Conservation (phyloP, 2,329 filamentous ascomycete species). For the Aureobasidium pullulans region DNA sequence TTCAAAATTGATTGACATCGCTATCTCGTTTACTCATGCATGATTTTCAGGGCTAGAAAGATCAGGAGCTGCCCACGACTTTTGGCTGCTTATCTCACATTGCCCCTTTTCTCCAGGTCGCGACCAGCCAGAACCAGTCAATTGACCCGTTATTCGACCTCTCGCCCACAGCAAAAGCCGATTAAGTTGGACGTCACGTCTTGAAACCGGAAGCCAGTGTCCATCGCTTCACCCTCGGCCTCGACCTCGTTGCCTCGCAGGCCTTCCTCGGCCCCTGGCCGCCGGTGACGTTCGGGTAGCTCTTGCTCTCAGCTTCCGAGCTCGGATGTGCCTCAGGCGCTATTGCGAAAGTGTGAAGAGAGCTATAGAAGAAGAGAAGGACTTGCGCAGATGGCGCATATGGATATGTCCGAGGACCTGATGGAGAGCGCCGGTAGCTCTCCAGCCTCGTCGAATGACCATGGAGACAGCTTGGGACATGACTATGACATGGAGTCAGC, state of each 20-base stretch:
- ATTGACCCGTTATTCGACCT: constrained; percentile 13
- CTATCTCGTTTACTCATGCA: not conserved
- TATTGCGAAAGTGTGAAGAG: not conserved
- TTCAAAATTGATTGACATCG: not conserved
- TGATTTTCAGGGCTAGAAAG: not conserved
- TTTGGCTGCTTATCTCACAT: constrained; percentile 8
- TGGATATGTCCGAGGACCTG: not conserved
- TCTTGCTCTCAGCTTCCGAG: not conserved
- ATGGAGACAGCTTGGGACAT: not conserved
- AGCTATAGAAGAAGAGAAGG: not conserved
- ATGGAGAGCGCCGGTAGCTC: constrained; percentile 11
- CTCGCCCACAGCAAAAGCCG: constrained; percentile 6
- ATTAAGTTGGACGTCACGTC: constrained; percentile 13
- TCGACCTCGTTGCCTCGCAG: not conserved
- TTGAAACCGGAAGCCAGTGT: constrained; percentile 2
- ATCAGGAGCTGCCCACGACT: constrained; percentile 2
- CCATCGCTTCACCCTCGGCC: constrained; percentile 5
- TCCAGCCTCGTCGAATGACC: not conserved
- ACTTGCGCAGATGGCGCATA: not conserved
- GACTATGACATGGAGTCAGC: constrained; percentile 2
- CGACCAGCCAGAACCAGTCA: not conserved
- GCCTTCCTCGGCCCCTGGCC: constrained; percentile 3
- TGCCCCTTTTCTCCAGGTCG: constrained; percentile 5
- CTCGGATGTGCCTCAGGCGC: not conserved
- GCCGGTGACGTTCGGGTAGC: not conserved